Base-by-base conservation (phyloP, 2,329 filamentous ascomycete species). In the Sporothrix euskadiensis region DNA sequence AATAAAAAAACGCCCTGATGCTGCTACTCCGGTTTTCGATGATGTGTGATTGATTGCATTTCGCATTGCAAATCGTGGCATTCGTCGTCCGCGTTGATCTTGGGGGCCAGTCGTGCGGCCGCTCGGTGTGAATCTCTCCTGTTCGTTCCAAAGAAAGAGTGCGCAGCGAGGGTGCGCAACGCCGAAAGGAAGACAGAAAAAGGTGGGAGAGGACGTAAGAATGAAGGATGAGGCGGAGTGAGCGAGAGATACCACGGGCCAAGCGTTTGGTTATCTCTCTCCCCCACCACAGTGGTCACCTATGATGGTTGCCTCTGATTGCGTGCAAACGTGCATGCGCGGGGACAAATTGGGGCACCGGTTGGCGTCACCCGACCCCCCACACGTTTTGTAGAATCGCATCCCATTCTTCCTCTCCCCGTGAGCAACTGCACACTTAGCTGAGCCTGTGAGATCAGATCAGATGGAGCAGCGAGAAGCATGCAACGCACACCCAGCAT, bases 81-180 rank as follows among this genome's bases (percentile, higher is more conserved):
- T 63, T 32, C 39, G 41, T 14, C 54, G 30, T 44, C 8, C 59
- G 14, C 59, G 22, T 30, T 26, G 61, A 30, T 5, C 10, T 22
- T 66, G 59, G 14, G 39, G 7, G 22, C 7, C 5, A 41, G 61
- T 19, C 12, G 39, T 47, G 61, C 61, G 22, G 61, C 61, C 39
- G 39, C 61, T 44, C 39, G 61, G 61, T 47, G 61, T 47, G 44
- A 12, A n/a, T n/a, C 52, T 39, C 22, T 22, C 32, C 19, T 35
- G 56, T 22, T n/a, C 49, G 39, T 69, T 39, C 63, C 52, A 73
- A 69, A 61, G 19, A 32, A 26, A 63, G 63, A 63, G 30, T 69
- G 65, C 54, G 30, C 65, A 73, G n/a, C n/a, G n/a, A n/a, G n/a
- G n/a, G n/a, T n/a, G n/a, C 54, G 30, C 65, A 73, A 54, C 44